phyloP scores from a whole-genome alignment of 352 stramenopile species.

The Pythium dissotocum region DNA sequence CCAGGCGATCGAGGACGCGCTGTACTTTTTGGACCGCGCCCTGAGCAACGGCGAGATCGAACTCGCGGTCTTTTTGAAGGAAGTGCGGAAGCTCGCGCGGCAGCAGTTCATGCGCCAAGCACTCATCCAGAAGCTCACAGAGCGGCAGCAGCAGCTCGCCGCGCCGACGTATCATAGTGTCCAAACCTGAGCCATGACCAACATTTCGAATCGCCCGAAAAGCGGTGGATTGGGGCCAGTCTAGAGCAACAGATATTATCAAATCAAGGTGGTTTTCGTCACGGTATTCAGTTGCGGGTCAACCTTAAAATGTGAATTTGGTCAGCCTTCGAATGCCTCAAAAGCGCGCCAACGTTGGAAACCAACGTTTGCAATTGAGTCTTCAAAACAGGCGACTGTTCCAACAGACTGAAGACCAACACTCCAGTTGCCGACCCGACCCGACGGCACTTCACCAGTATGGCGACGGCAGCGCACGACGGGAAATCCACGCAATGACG shows the following conservation, averaged over 20 bases:
- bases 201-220: background rate
- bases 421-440: background rate
- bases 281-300: too few relatives aligned
- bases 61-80: slow-evolving; percentile 81
- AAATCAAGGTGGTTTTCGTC: background rate
- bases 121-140: slow-evolving; percentile 86
- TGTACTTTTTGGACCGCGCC: slow-evolving; percentile 91
- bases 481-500: background rate
- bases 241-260: slow-evolving; percentile 6
- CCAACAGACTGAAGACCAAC: background rate
- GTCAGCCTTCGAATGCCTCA: background rate
- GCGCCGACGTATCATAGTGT: slow-evolving; percentile 55
- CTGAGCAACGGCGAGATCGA: slow-evolving; percentile 89
- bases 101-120: slow-evolving; percentile 92
- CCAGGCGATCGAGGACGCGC: slow-evolving; percentile 87
- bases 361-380: background rate
- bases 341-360: background rate
- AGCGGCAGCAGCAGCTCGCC: slow-evolving; percentile 68
- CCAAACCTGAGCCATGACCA: slow-evolving; percentile 13
- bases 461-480: background rate
- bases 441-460: background rate
- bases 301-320: background rate
- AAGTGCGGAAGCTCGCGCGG: slow-evolving; percentile 86
- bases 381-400: background rate
- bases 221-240: background rate